Evolutionary conservation across 805 yeast species (phyloP).

Genomic region (Saturnispora serradocipensis): DNA sequence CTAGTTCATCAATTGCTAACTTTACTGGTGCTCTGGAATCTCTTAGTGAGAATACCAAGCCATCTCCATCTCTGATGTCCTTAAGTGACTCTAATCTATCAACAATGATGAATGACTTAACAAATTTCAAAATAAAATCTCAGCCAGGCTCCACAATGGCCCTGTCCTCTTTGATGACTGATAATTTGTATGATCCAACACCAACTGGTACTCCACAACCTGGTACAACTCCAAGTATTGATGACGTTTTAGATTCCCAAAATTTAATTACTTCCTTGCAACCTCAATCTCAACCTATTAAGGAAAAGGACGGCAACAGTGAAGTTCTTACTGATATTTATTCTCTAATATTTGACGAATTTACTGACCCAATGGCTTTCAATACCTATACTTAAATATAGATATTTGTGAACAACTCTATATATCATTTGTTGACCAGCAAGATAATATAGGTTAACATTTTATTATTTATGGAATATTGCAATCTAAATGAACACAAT

Average conservation of each 20-base stretch:
- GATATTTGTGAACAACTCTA: not conserved
- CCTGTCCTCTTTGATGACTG: not conserved
- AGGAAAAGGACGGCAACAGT: conserved; percentile 13
- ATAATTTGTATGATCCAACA: not conserved
- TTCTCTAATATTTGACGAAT: conserved; percentile 37
- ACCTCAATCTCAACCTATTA: not conserved
- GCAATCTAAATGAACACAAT: not conserved
- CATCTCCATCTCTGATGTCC: not conserved
- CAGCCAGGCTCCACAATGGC: conserved; percentile 2
- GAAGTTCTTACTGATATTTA: conserved; percentile 35
- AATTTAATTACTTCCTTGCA: not conserved
- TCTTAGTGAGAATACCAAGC: not conserved
- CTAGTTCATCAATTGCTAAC: not conserved
- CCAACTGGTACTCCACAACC: conserved; percentile 3
- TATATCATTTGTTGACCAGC: not conserved
- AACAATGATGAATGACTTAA: conserved; percentile 7
- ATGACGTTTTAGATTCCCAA: not conserved
- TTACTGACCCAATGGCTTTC: conserved; percentile 30
- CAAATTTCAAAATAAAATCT: conserved; percentile 7
- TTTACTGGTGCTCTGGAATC: conserved; percentile 7
- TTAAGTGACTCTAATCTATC: conserved; percentile 5
- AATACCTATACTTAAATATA: conserved; percentile 13
- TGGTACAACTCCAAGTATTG: not conserved
- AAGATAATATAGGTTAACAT: not conserved
- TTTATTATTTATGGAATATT: not conserved